Evolutionary conservation across 2,329 filamentous ascomycete species (phyloP), one percentile per base, ranked within the genome.

Genomic region (Exutisphaerella laricina): DNA sequence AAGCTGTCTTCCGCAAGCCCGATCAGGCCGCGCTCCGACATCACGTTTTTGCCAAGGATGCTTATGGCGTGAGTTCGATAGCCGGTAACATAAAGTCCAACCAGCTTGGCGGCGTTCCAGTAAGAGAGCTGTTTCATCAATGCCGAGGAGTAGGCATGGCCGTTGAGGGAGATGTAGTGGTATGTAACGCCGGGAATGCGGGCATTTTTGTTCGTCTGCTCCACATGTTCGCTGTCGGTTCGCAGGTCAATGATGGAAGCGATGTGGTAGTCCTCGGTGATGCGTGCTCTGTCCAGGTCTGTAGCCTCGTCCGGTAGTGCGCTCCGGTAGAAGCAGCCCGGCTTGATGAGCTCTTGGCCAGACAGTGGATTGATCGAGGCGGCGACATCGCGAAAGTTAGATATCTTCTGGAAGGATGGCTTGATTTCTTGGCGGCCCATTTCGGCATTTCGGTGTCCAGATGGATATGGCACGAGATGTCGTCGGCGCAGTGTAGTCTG

Each of bases 321-420:
- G 60, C 51, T 50, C 32, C 46, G 58, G 43, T 46, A 57, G 43
- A 61, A 43, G 20, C 56, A 45, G 38, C 45, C 45, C 3, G 48
- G 41, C 33, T 45, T 46, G 6, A 58, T 23, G 16, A 45, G n/a
- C 3, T 75, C 71, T 49, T 69, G 67, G 17, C 73, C 73, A 4
- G 78, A 63, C 48, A 74, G 74, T 18, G 66, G 58, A 55, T 88
- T 88, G 53, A 87, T 71, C 0, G 78, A 80, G 49, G 71, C 68
- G 29, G 81, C 84, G 31, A 89, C 80, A 70, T 90, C 85, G 44
- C 86, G 79, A 59, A 89, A 87, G 63, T 90, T 90, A 55, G 82
- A 67, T 38, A 89, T 72, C 39, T 73, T 74, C 45, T 80, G 70
- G 52, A 83, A 61, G n/a, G 56, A n/a, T n/a, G n/a, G n/a, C n/a